Evolutionary conservation across 177 flowering plant genomes (phyloP).

Genomic region (Tripterygium wilfordii): DNA sequence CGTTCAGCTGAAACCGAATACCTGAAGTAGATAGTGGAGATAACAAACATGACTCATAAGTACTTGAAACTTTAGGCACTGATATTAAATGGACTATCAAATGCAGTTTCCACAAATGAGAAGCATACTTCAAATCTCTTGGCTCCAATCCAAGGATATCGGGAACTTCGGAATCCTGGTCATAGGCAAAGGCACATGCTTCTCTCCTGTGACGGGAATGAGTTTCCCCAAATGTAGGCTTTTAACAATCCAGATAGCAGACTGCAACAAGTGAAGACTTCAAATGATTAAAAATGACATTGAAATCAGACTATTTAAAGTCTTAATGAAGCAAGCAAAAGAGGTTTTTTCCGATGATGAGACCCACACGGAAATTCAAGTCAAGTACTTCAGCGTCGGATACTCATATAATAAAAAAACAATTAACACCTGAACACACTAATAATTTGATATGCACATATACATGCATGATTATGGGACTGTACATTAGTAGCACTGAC

Average conservation of each 20-base stretch:
- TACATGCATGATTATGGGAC: too few species aligned
- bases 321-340: neutral
- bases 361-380: neutral
- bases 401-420: too few species aligned
- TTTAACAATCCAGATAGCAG: conserved; percentile 66
- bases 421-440: too few species aligned
- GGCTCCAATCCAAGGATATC: conserved; percentile 26
- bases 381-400: too few species aligned
- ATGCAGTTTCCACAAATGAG: neutral
- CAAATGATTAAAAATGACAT: neutral
- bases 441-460: too few species aligned
- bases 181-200: conserved; percentile 8
- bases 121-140: conserved; percentile 38
- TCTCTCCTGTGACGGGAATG: conserved; percentile 35
- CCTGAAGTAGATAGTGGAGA: too few species aligned
- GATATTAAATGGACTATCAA: too few species aligned
- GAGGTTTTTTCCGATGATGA: neutral
- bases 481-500: too few species aligned
- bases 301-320: neutral
- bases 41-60: too few species aligned
- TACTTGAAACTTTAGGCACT: too few species aligned
- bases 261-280: conserved; percentile 35
- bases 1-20: too few species aligned
- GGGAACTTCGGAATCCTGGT: conserved; percentile 17
- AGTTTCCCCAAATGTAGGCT: conserved; percentile 65